phyloP scores from a whole-genome alignment of 2,329 filamentous ascomycete species.

The Pleurostoma richardsiae region DNA sequence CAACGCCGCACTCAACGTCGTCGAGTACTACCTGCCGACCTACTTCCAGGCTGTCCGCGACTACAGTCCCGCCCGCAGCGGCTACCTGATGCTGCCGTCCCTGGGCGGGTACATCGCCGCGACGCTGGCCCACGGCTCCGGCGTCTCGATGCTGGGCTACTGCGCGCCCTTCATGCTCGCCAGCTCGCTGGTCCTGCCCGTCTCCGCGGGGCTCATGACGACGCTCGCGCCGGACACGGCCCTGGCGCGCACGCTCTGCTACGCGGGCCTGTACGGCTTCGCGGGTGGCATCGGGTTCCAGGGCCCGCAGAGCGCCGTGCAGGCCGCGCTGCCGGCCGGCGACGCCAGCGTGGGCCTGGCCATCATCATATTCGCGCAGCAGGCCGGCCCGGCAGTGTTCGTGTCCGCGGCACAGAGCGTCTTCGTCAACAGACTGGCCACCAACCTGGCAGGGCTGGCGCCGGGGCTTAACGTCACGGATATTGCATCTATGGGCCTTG shows the following conservation, averaged over 20 bases:
- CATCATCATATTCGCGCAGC: constrained; percentile 23
- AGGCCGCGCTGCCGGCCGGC: constrained; percentile 3
- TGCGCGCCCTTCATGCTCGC: constrained; percentile 7
- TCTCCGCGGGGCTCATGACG: constrained; percentile 5
- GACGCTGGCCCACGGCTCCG: constrained; percentile 24
- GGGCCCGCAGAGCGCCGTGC: constrained; percentile 6
- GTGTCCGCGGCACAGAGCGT: constrained; percentile 30
- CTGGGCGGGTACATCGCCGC: constrained; percentile 25
- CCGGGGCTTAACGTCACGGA: background rate
- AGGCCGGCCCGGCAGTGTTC: constrained; percentile 34
- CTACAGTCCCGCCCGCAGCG: constrained; percentile 21
- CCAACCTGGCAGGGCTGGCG: constrained; percentile 4
- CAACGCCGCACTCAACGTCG: constrained; percentile 4
- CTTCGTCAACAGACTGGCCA: constrained; percentile 24
- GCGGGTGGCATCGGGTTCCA: constrained; percentile 6
- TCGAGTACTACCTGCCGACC: constrained; percentile 29
- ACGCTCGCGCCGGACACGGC: constrained; percentile 3
- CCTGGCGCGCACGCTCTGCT: constrained; percentile 4
- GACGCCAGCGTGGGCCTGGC: background rate
- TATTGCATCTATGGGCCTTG: constrained; percentile 3
- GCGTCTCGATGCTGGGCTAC: constrained; percentile 23
- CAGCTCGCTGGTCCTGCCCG: constrained; percentile 4
- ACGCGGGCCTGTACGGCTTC: constrained; percentile 2
- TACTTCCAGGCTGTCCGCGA: constrained; percentile 33
- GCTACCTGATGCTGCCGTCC: constrained; percentile 28